Evolutionary conservation across 2,329 filamentous ascomycete genomes (phyloP).

Genomic region (Diaporthe vaccinii): DNA sequence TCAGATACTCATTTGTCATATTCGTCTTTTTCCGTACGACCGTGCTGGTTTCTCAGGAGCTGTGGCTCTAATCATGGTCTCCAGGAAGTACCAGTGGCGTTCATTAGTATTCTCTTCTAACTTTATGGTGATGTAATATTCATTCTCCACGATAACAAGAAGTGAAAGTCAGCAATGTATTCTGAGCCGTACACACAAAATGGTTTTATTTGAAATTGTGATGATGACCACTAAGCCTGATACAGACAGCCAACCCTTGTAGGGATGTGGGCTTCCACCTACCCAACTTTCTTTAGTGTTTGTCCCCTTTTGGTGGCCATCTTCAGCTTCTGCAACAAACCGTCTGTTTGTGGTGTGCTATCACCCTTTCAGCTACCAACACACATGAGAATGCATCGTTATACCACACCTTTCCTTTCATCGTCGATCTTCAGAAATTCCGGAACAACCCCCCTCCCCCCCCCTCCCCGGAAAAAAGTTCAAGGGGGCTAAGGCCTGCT

Average conservation of each 20-base stretch:
- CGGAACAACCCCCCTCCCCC: background rate
- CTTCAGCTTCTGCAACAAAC: constrained; percentile 1
- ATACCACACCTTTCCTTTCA: background rate
- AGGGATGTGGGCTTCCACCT: background rate
- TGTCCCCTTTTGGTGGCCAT: background rate
- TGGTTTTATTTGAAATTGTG: background rate
- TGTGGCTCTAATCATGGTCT: background rate
- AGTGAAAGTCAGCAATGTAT: background rate
- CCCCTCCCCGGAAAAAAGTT: accelerated
- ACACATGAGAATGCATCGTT: background rate
- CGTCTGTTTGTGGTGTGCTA: background rate
- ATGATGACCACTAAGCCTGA: background rate
- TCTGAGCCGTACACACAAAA: background rate
- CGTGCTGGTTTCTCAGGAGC: background rate
- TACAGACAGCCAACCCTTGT: background rate
- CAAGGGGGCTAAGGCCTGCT: background rate
- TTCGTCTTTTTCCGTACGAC: background rate
- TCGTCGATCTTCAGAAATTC: background rate
- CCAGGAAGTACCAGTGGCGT: too few species aligned
- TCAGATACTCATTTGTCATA: too few species aligned
- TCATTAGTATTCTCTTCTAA: background rate
- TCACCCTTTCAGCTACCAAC: constrained; percentile 17
- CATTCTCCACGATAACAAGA: background rate
- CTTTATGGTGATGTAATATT: background rate
- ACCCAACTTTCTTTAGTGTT: background rate